Percentiles rank a stretch among this genome's conserved stretches.
Evolutionary conservation across 1,284 basidiomycete genomes (phyloP).

Genomic region (Spongispora temasekensis): DNA sequence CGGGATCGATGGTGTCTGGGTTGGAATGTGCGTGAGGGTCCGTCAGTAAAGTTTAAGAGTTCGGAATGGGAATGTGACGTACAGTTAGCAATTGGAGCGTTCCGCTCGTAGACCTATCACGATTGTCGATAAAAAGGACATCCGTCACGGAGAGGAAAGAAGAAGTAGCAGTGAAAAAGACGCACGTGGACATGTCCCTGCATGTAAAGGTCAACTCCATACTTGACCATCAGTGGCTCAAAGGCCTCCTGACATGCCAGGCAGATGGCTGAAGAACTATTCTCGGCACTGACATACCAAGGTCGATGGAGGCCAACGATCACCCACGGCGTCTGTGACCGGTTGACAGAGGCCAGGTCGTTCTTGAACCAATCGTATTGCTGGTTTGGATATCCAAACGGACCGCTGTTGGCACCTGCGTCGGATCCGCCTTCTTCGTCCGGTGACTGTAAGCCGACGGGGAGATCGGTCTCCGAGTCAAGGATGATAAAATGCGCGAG

Average conservation of each 20-base stretch:
- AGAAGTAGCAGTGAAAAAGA: background rate
- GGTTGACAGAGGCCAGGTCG: constrained; percentile 27
- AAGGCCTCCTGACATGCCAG: constrained; percentile 29
- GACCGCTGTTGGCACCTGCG: constrained; percentile 22
- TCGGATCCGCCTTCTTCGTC: constrained; percentile 20
- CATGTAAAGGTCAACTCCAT: constrained; percentile 35
- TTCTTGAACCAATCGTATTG: constrained; percentile 31
- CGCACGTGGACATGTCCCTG: constrained; percentile 29
- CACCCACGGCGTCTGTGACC: constrained; percentile 28
- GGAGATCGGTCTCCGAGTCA: constrained; percentile 27
- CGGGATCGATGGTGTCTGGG: constrained; percentile 24
- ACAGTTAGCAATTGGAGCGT: constrained; percentile 32
- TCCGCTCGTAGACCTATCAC: constrained; percentile 30
- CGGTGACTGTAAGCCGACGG: constrained; percentile 25
- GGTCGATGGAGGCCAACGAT: constrained; percentile 30
- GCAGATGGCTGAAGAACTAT: constrained; percentile 15
- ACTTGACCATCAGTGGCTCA: constrained; percentile 34
- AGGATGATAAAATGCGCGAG: constrained; percentile 30
- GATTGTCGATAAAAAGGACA: too few species aligned
- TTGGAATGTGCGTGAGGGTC: background rate
- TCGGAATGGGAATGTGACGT: constrained; percentile 2
- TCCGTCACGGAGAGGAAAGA: too few species aligned
- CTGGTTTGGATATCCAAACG: constrained; percentile 29
- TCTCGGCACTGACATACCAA: constrained; percentile 25
- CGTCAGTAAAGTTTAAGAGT: background rate